These are phyloP conservation scores for Apiospora saccharicola DNA, from an alignment of 2,329 filamentous ascomycete species.

Conservation along the genomic window DNA sequence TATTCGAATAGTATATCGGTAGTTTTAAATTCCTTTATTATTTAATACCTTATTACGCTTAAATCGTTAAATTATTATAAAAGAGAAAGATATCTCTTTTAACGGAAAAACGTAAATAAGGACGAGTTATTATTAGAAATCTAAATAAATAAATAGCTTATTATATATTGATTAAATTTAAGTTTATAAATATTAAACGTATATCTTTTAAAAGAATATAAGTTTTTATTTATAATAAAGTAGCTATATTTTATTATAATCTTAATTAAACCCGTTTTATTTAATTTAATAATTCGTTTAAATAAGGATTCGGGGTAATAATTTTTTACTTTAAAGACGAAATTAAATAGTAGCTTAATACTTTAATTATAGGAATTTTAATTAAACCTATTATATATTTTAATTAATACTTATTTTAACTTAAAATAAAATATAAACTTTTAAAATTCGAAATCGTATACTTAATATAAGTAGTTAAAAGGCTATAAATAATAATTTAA, in stretches of 20 bases:
- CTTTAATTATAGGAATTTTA: neutral
- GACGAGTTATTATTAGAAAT: neutral
- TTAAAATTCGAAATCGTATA: neutral
- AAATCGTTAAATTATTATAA: neutral
- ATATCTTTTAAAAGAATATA: neutral
- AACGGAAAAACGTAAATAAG: neutral
- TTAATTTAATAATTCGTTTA: neutral
- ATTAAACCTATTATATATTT: neutral
- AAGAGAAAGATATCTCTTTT: neutral
- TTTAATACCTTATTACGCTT: neutral
- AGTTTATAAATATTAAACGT: neutral
- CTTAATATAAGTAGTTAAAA: neutral
- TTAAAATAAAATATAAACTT: neutral
- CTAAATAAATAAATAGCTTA: neutral
- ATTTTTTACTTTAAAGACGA: no score
- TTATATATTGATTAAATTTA: neutral
- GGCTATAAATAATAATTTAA: neutral
- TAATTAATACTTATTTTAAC: neutral
- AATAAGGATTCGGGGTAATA: no score
- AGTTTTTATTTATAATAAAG: neutral
- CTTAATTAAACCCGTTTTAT: neutral
- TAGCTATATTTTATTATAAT: neutral
- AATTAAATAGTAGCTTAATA: neutral
- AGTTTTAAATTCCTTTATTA: neutral
- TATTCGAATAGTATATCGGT: neutral